Percentiles rank a stretch among this genome's conserved stretches.
These are phyloP conservation scores for Ustilago sp. DNA, from an alignment of 1,284 basidiomycete species.

Conservation along the genomic window DNA sequence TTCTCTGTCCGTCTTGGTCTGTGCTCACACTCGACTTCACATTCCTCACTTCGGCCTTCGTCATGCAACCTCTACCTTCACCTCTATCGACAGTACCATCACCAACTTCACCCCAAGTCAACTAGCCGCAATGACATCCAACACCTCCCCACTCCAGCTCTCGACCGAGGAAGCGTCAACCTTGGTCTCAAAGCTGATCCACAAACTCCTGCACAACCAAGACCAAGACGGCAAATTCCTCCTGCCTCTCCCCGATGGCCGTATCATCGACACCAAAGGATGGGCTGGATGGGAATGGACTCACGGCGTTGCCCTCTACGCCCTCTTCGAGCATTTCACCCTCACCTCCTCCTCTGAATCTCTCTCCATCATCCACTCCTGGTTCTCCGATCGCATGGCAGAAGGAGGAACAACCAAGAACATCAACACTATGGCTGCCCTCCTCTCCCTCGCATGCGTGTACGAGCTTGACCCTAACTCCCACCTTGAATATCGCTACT, in stretches of 20 bases:
- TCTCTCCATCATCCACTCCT: slow-evolving; percentile 73
- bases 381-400: slow-evolving; percentile 75
- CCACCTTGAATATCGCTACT: slow-evolving; percentile 70
- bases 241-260: slow-evolving; percentile 74
- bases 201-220: slow-evolving; percentile 72
- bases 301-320: slow-evolving; percentile 71
- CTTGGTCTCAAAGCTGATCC: slow-evolving; percentile 41
- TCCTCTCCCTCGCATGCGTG: slow-evolving; percentile 75
- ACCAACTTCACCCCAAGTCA: not conserved
- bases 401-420: slow-evolving; percentile 76
- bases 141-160: slow-evolving; percentile 7
- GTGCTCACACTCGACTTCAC: not conserved
- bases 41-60: not conserved
- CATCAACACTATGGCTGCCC: slow-evolving; percentile 78
- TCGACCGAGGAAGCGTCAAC: slow-evolving; percentile 18
- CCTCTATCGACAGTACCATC: not conserved
- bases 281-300: slow-evolving; percentile 80
- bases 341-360: slow-evolving; percentile 72
- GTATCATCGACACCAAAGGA: slow-evolving; percentile 77
- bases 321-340: slow-evolving; percentile 71
- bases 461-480: slow-evolving; percentile 70
- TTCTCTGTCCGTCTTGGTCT: not conserved
- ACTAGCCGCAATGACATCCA: slow-evolving; percentile 11
- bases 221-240: slow-evolving; percentile 76
- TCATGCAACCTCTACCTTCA: not conserved